phyloP scores from a whole-genome alignment of 352 stramenopile species.

The Globisporangium irregulare region DNA sequence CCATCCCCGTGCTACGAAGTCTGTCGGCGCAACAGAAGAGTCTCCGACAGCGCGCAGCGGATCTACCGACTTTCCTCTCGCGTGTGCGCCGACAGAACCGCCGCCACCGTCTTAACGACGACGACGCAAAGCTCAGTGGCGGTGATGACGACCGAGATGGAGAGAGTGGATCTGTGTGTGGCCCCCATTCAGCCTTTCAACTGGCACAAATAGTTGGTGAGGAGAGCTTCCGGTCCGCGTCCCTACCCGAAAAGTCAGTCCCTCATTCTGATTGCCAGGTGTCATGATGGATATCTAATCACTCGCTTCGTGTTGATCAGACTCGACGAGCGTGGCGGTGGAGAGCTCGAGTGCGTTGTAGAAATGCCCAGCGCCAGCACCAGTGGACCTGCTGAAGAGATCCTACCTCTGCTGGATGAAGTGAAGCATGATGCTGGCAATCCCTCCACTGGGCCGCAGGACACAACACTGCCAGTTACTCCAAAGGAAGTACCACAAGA shows the following conservation, averaged over 20 bases:
- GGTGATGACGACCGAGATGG: neutral
- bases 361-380: slow-evolving; percentile 11
- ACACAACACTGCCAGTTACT: neutral
- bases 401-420: slow-evolving; percentile 16
- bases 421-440: slow-evolving; percentile 16
- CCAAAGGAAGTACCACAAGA: neutral
- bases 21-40: slow-evolving; percentile 5
- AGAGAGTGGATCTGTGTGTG: neutral
- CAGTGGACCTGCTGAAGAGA: slow-evolving; percentile 7
- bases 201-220: slow-evolving; percentile 13
- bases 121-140: slow-evolving; percentile 13
- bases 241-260: slow-evolving; percentile 15
- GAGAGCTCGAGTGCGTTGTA: slow-evolving; percentile 5
- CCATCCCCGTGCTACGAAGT: slow-evolving; percentile 9
- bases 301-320: neutral
- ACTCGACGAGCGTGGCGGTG: slow-evolving; percentile 3
- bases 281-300: neutral
- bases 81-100: slow-evolving; percentile 17
- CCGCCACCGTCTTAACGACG: slow-evolving; percentile 27
- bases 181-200: neutral
- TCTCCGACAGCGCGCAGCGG: slow-evolving; percentile 1
- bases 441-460: neutral
- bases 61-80: slow-evolving; percentile 25
- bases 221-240: slow-evolving; percentile 16
- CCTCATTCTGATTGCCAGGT: neutral